Conservation (phyloP, 148 eudicot species). For the Persicaria tinctoria region DNA sequence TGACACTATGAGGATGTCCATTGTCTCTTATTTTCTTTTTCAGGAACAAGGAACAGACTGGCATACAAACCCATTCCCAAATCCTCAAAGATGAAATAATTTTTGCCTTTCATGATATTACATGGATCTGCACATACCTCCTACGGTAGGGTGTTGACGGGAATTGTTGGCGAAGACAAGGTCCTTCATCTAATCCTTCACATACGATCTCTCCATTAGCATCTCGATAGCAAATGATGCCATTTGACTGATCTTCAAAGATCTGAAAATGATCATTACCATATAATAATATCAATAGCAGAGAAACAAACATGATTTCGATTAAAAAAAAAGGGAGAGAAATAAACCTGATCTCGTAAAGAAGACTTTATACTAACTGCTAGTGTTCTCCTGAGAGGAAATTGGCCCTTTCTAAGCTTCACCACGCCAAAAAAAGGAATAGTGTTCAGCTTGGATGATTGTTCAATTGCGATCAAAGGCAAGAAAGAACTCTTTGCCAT, state of each 20-base stretch:
- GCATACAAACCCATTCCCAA: neutral
- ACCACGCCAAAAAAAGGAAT: conserved; percentile 21
- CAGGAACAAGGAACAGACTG: neutral
- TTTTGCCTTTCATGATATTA: neutral
- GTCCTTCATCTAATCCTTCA: conserved; percentile 90
- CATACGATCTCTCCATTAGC: conserved; percentile 71
- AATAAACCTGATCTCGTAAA: conserved; percentile 41
- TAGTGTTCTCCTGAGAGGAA: conserved; percentile 24
- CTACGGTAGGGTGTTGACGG: conserved; percentile 22
- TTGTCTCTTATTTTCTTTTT: neutral
- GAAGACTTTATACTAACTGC: conserved; percentile 40
- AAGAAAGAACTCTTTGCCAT: conserved; percentile 29
- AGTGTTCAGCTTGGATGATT: conserved; percentile 19
- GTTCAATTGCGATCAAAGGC: conserved; percentile 23
- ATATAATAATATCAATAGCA: neutral
- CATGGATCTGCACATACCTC: conserved; percentile 24
- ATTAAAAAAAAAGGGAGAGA: neutral
- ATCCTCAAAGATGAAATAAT: neutral
- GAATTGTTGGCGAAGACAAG: conserved; percentile 44
- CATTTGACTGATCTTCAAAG: conserved; percentile 65
- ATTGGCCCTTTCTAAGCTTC: conserved; percentile 25
- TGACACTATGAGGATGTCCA: neutral
- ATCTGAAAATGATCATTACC: conserved; percentile 31
- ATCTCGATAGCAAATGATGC: conserved; percentile 70
- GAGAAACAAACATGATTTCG: neutral